A percentile compares a stretch with the other conserved stretches of the same genome.
These are phyloP conservation scores for Malassezia pachydermatis DNA, from an alignment of 1,284 basidiomycete species.

Conservation along the genomic window DNA sequence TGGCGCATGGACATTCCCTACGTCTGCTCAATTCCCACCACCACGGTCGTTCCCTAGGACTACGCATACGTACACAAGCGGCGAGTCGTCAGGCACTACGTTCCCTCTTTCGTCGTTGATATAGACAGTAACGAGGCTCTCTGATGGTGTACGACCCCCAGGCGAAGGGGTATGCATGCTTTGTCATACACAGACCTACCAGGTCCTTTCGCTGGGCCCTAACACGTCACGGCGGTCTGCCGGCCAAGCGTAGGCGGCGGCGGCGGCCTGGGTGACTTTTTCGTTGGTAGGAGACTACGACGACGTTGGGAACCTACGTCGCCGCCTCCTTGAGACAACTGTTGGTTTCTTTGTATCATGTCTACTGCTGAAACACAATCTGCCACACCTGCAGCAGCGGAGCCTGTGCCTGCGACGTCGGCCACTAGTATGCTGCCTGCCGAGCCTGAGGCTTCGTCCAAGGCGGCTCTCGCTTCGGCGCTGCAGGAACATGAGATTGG, in stretches of 20 bases:
- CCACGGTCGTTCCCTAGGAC: slow-evolving; percentile 17
- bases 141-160: too few species aligned
- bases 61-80: slow-evolving; percentile 15
- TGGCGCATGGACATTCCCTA: slow-evolving; percentile 15
- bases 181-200: slow-evolving; percentile 10
- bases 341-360: too few species aligned
- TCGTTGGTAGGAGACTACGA: too few species aligned
- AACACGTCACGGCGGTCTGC: too few species aligned
- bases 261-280: too few species aligned
- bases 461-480: slow-evolving; percentile 32
- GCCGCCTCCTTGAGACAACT: too few species aligned
- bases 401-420: too few species aligned
- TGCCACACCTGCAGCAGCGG: too few species aligned
- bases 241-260: too few species aligned
- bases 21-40: slow-evolving; percentile 10
- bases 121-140: background rate
- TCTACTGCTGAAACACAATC: too few species aligned
- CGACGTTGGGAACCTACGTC: too few species aligned
- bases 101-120: background rate
- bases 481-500: slow-evolving; percentile 20
- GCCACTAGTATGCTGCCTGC: slow-evolving; percentile 20
- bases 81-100: slow-evolving; percentile 1
- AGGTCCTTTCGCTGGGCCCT: too few species aligned
- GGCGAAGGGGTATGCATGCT: background rate
- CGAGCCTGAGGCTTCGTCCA: slow-evolving; percentile 29